Evolutionary conservation across 345 rosid genomes (phyloP).

Genomic region (Eucalyptus albens): DNA sequence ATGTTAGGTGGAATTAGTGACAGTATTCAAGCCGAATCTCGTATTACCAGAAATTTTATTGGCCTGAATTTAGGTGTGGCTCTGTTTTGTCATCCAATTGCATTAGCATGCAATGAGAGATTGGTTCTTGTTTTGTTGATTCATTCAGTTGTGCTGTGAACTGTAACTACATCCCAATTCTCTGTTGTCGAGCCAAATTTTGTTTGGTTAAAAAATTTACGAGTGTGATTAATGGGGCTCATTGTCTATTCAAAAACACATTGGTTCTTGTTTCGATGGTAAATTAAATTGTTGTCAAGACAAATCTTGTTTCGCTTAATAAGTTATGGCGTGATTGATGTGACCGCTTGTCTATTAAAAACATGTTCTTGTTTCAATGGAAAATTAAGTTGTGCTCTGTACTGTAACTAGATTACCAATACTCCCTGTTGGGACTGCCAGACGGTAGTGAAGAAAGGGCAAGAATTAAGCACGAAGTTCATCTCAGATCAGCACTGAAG

Average conservation of each 20-base stretch:
- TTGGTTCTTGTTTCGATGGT: not conserved
- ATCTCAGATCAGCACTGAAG: constrained; percentile 78
- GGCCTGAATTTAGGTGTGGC: not conserved
- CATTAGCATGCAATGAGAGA: not conserved
- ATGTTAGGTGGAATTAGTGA: not conserved
- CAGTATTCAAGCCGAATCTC: not conserved
- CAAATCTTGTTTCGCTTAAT: not conserved
- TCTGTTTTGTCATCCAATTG: not conserved
- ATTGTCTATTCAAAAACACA: not conserved
- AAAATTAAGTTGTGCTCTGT: not conserved
- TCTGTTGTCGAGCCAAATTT: not conserved
- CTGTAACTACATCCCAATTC: not conserved
- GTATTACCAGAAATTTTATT: not conserved
- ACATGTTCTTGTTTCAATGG: not conserved
- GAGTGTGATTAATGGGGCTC: not conserved
- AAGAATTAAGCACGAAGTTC: constrained; percentile 78
- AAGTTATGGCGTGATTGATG: not conserved
- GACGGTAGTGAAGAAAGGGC: constrained; percentile 72
- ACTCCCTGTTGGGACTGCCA: constrained; percentile 68
- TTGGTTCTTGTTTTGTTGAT: not conserved
- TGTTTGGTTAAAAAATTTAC: not conserved
- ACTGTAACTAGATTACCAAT: constrained; percentile 54
- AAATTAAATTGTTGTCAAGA: not conserved
- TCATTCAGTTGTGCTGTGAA: not conserved
- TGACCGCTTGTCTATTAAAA: not conserved